Evolutionary conservation across 768 basidiomycete species (phyloP).

Genomic region (Tricholoma sp.): DNA sequence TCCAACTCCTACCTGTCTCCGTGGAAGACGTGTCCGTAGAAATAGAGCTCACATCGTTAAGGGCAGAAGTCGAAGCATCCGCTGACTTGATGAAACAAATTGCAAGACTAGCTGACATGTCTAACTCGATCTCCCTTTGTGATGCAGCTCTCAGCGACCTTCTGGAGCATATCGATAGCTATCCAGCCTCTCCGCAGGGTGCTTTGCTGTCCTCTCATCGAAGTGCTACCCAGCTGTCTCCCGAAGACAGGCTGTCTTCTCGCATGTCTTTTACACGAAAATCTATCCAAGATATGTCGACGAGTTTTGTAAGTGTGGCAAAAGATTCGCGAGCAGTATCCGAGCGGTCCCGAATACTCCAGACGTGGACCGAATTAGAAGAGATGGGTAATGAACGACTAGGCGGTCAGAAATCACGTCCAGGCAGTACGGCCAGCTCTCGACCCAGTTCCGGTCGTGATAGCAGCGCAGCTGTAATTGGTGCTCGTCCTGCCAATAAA

Average conservation of each 20-base stretch:
- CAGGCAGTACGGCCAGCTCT: constrained; percentile 60
- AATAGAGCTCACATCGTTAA: constrained; percentile 59
- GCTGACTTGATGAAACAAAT: constrained; percentile 45
- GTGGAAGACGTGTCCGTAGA: constrained; percentile 38
- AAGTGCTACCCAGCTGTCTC: constrained; percentile 35
- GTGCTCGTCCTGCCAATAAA: constrained; percentile 23
- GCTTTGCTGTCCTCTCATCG: constrained; percentile 47
- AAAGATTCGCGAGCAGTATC: constrained; percentile 56
- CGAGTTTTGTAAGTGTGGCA: constrained; percentile 34
- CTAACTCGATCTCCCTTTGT: constrained; percentile 45
- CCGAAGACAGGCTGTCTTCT: constrained; percentile 63
- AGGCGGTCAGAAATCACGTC: constrained; percentile 55
- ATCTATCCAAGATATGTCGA: constrained; percentile 42
- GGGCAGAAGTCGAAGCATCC: constrained; percentile 51
- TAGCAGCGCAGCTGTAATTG: constrained; percentile 43
- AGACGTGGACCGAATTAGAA: constrained; percentile 77
- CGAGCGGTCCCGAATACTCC: constrained; percentile 64
- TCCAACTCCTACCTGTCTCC: constrained; percentile 40
- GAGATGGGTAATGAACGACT: constrained; percentile 76
- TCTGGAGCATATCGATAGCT: constrained; percentile 82
- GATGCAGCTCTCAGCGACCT: constrained; percentile 81
- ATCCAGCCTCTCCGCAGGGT: constrained; percentile 54
- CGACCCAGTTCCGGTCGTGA: constrained; percentile 53
- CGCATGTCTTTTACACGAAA: constrained; percentile 61
- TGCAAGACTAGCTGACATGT: constrained; percentile 50